These are phyloP conservation scores for Salvia splendens DNA, from an alignment of 257 asterid species.

Conservation along the genomic window DNA sequence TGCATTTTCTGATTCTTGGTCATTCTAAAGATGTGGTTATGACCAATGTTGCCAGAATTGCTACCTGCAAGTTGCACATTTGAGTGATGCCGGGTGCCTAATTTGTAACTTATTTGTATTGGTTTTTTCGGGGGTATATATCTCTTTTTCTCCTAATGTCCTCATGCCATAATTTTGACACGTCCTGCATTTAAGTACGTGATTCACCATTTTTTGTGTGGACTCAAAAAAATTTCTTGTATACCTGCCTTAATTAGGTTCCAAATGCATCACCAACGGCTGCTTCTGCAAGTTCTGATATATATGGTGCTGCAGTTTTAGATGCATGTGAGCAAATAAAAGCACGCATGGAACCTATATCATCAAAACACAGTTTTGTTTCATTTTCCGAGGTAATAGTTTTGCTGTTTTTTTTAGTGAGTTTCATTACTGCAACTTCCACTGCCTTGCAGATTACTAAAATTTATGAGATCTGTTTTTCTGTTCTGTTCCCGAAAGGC, in stretches of 20 bases:
- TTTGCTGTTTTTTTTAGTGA: neutral
- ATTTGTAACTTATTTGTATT: too few relatives aligned
- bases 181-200: neutral
- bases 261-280: conserved; percentile 99
- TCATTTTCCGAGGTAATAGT: conserved; percentile 78
- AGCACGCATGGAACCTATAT: conserved; percentile 80
- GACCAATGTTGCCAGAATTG: neutral
- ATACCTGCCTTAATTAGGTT: conserved; percentile 47
- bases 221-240: conserved; percentile 8
- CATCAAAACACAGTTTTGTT: conserved; percentile 49
- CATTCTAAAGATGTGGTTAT: neutral
- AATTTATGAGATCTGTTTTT: neutral
- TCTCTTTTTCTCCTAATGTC: too few relatives aligned
- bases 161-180: too few relatives aligned
- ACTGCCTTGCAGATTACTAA: conserved; percentile 8
- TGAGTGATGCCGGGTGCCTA: neutral
- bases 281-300: conserved; percentile 98
- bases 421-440: neutral
- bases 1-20: neutral
- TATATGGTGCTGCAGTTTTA: conserved; percentile 94
- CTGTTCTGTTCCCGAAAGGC: neutral
- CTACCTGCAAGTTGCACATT: neutral
- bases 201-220: conserved; percentile 16
- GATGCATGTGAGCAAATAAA: conserved; percentile 96
- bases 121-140: neutral